Percentiles rank a stretch among this genome's conserved stretches.
These are phyloP conservation scores for Mortierella antarctica DNA, from an alignment of 192 early-diverging fungal species.

Conservation along the genomic window DNA sequence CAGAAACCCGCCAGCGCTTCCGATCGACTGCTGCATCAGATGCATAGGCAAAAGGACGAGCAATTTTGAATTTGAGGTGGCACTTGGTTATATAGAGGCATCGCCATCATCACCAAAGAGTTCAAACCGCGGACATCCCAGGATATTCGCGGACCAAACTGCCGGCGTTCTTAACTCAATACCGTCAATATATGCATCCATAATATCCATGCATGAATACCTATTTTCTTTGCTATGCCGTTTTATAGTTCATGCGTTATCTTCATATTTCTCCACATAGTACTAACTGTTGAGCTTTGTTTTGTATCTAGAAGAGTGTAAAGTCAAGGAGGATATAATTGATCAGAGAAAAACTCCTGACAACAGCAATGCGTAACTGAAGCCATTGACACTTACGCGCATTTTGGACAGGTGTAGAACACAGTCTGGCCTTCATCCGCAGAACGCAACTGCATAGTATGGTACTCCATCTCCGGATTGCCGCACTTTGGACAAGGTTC, in stretches of 20 bases:
- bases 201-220: neutral
- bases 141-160: too few species aligned
- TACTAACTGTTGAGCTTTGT: conserved; percentile 49
- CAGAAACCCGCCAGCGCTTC: conserved; percentile 23
- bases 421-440: conserved; percentile 99
- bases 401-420: conserved; percentile 97
- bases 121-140: too few species aligned
- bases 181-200: neutral
- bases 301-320: conserved; percentile 23
- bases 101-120: neutral
- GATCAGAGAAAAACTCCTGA: too few species aligned
- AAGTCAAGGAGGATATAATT: neutral
- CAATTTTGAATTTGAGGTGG: neutral
- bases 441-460: conserved; percentile 96
- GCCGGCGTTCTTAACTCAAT: neutral
- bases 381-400: conserved; percentile 73
- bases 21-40: conserved; percentile 12
- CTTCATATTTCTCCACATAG: neutral
- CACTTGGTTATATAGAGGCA: too few species aligned
- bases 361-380: too few species aligned
- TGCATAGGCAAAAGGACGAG: conserved; percentile 15
- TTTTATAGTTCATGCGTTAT: neutral
- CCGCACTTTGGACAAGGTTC: conserved; percentile 97
- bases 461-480: conserved; percentile 92
- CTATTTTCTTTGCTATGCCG: neutral